Conservation (phyloP, 352 stramenopile genomes). For the Pythium scleroteichum region DNA sequence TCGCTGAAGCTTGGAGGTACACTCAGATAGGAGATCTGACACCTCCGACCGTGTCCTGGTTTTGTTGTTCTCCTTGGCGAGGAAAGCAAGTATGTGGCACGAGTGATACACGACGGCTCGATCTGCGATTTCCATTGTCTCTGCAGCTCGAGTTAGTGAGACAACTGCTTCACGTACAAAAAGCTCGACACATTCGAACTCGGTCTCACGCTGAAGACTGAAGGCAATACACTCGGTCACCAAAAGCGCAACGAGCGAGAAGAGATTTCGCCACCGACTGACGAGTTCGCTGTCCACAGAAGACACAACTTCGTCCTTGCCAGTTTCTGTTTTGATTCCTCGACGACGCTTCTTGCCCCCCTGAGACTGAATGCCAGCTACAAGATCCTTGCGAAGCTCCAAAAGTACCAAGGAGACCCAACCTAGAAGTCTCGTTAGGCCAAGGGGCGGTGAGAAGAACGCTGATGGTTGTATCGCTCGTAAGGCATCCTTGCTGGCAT, state of each 20-base stretch:
- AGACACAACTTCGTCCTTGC: not conserved
- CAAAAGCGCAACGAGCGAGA: constrained; percentile 59
- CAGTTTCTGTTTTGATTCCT: constrained; percentile 1
- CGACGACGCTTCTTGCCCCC: constrained; percentile 29
- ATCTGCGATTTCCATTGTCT: constrained; percentile 57
- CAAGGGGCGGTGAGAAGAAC: constrained; percentile 56
- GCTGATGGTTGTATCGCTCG: constrained; percentile 54
- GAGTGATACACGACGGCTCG: constrained; percentile 65
- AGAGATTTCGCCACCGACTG: constrained; percentile 70
- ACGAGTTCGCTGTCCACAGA: constrained; percentile 31
- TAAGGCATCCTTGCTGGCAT: constrained; percentile 42
- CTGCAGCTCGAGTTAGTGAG: constrained; percentile 45
- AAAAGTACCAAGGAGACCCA: constrained; percentile 60
- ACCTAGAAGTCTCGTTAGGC: constrained; percentile 43
- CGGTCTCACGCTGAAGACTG: constrained; percentile 45
- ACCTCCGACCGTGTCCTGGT: constrained; percentile 28
- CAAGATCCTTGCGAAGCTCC: constrained; percentile 44
- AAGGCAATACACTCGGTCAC: constrained; percentile 67
- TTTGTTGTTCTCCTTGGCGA: constrained; percentile 37
- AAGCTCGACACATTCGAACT: constrained; percentile 8
- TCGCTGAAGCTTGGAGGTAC: constrained; percentile 41
- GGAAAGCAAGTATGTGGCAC: constrained; percentile 53
- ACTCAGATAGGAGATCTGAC: constrained; percentile 35
- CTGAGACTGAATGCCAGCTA: constrained; percentile 45
- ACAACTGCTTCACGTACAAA: constrained; percentile 55